These are phyloP conservation scores for Rhytidhysteron rufulum DNA, from an alignment of 2,329 filamentous ascomycete genomes.

Conservation along the genomic window DNA sequence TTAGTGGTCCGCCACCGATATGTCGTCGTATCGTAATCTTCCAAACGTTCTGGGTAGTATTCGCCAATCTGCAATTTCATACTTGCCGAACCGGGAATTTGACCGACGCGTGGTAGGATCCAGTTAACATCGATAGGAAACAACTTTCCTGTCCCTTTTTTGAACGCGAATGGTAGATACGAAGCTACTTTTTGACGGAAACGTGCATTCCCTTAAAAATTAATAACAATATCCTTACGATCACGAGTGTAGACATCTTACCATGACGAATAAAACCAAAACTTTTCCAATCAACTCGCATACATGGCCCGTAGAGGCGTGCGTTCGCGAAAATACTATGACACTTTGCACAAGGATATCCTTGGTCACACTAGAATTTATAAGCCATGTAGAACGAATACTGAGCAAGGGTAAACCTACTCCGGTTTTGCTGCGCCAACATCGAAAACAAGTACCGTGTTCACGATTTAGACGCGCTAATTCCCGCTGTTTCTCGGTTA, in stretches of 20 bases:
- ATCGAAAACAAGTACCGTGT: conserved; percentile 29
- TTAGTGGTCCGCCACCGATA: conserved; percentile 29
- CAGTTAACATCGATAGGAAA: conserved; percentile 31
- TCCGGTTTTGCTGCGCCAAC: conserved; percentile 32
- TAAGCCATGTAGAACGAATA: conserved; percentile 2
- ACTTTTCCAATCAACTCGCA: conserved; percentile 28
- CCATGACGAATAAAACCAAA: conserved; percentile 28
- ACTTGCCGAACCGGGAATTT: conserved; percentile 16
- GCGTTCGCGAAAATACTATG: conserved; percentile 26
- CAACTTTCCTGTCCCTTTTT: conserved; percentile 15
- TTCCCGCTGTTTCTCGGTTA: conserved; percentile 22
- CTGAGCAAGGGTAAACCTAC: conserved; percentile 12
- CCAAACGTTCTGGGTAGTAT: conserved; percentile 22
- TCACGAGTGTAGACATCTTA: conserved; percentile 16
- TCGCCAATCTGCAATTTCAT: conserved; percentile 22
- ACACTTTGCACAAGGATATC: conserved; percentile 29
- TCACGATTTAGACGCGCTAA: conserved; percentile 35
- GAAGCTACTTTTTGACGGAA: conserved; percentile 31
- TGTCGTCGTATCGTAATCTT: conserved; percentile 22
- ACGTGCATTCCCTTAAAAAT: conserved; percentile 28
- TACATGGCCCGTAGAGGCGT: conserved; percentile 28
- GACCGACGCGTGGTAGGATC: conserved; percentile 32
- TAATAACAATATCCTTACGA: too few relatives aligned
- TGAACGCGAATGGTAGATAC: conserved; percentile 28
- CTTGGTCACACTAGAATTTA: conserved; percentile 25